Evolutionary conservation across 2,329 filamentous ascomycete species (phyloP).

Genomic region (Helicocarpus griseus): DNA sequence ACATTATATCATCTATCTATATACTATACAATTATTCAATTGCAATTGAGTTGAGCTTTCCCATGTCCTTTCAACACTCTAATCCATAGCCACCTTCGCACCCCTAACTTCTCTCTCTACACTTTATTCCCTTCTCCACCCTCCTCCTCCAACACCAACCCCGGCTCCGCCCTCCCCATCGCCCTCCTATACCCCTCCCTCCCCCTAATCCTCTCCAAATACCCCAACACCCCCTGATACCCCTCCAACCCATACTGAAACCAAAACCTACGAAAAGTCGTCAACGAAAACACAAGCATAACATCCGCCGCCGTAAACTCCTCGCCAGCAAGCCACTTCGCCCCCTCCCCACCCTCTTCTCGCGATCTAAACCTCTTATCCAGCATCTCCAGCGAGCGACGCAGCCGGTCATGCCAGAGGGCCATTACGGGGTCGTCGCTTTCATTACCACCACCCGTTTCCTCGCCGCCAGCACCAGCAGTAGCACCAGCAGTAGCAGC

Average conservation of each 20-base stretch:
- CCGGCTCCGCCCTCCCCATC: slow-evolving; percentile 42
- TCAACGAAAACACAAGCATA: slow-evolving; percentile 52
- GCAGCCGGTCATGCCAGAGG: not conserved
- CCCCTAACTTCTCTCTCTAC: no score
- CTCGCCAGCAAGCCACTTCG: slow-evolving; percentile 49
- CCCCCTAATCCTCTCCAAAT: slow-evolving; percentile 35
- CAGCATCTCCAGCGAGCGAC: slow-evolving; percentile 20
- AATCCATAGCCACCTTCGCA: no score
- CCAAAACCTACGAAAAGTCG: slow-evolving; percentile 49
- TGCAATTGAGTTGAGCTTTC: not conserved
- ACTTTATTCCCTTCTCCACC: not conserved
- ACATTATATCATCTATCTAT: not conserved
- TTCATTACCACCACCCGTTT: not conserved
- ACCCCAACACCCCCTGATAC: slow-evolving; percentile 38
- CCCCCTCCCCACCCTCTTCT: slow-evolving; percentile 40
- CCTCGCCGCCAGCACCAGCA: not conserved
- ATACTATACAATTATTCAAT: not conserved
- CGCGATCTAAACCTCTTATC: slow-evolving; percentile 34
- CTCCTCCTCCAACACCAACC: slow-evolving; percentile 19
- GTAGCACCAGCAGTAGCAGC: not conserved
- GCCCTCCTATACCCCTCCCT: slow-evolving; percentile 41
- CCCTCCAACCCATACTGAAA: slow-evolving; percentile 26
- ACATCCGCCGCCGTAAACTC: slow-evolving; percentile 58
- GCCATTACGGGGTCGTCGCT: not conserved
- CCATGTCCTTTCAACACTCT: not conserved